phyloP scores from a whole-genome alignment of 179 eudicot genomes.

The Beta corolliflora region DNA sequence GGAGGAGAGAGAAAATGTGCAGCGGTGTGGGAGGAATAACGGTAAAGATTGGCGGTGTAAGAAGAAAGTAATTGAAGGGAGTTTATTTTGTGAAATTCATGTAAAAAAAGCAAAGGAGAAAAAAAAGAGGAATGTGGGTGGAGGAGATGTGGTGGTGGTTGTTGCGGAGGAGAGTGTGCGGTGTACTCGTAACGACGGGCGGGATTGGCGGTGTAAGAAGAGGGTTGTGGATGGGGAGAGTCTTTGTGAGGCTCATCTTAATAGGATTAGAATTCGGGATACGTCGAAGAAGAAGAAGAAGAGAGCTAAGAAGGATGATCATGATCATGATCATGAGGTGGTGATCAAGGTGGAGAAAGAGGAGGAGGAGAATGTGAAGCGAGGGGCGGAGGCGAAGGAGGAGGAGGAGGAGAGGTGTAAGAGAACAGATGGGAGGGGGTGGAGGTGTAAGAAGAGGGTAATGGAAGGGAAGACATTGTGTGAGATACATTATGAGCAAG shows the following conservation, averaged over 20 bases:
- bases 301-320: background rate
- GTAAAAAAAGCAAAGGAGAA: background rate
- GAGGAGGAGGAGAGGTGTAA: constrained; percentile 42
- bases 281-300: background rate
- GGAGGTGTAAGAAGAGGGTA: constrained; percentile 50
- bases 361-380: background rate
- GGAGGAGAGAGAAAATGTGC: constrained; percentile 8
- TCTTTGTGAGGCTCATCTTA: constrained; percentile 24
- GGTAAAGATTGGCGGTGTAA: constrained; percentile 30
- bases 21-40: constrained; percentile 16
- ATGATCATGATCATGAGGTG: background rate
- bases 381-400: constrained; percentile 15
- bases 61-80: constrained; percentile 15
- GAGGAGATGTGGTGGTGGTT: background rate
- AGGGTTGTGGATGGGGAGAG: constrained; percentile 23
- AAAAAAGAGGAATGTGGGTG: background rate
- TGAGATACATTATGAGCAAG: constrained; percentile 73
- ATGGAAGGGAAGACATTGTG: constrained; percentile 45
- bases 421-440: constrained; percentile 50
- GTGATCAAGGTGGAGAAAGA: constrained; percentile 17
- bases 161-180: constrained; percentile 19
- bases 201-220: constrained; percentile 28
- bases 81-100: constrained; percentile 17
- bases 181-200: constrained; percentile 25
- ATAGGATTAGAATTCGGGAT: constrained; percentile 4